Conservation (phyloP, 495 filamentous ascomycete genomes). For the Achaetomiella virescens region DNA sequence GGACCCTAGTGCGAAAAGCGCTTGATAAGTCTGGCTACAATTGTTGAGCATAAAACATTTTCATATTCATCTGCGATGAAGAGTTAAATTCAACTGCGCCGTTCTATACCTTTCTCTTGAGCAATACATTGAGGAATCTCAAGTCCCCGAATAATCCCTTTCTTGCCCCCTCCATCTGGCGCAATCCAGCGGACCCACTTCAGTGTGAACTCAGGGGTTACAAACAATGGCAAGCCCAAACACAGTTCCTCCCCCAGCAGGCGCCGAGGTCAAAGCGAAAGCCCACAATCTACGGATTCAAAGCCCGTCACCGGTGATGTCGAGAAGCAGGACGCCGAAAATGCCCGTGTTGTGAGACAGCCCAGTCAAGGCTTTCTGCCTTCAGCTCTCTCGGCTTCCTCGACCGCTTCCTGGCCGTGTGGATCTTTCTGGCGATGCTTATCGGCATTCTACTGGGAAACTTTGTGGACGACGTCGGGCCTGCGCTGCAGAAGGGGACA, state of each 20-base stretch:
- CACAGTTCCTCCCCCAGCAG: not conserved
- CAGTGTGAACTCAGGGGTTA: not conserved
- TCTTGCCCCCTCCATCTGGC: no score
- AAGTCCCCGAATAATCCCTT: no score
- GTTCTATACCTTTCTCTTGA: no score
- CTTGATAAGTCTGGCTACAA: not conserved
- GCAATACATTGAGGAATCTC: no score
- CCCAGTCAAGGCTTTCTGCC: constrained; percentile 23
- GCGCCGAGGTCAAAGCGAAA: not conserved
- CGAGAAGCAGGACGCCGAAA: constrained; percentile 5
- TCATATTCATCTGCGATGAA: no score
- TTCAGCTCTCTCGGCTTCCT: constrained; percentile 57
- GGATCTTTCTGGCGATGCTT: constrained; percentile 83
- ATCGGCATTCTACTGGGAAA: constrained; percentile 76
- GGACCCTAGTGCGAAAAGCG: not conserved
- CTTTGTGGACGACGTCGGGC: constrained; percentile 58
- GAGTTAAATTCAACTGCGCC: no score
- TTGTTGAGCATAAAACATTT: not conserved
- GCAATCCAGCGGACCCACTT: not conserved
- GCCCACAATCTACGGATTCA: not conserved
- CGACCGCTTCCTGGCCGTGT: constrained; percentile 71
- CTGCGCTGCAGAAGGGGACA: constrained; percentile 60
- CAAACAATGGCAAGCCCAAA: constrained; percentile 3
- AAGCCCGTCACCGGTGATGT: constrained; percentile 9
- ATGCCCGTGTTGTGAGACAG: not conserved